Evolutionary conservation across 495 filamentous ascomycete species (phyloP), one percentile per base, ranked within the genome.

Genomic region (Glutinoglossum americanum): DNA sequence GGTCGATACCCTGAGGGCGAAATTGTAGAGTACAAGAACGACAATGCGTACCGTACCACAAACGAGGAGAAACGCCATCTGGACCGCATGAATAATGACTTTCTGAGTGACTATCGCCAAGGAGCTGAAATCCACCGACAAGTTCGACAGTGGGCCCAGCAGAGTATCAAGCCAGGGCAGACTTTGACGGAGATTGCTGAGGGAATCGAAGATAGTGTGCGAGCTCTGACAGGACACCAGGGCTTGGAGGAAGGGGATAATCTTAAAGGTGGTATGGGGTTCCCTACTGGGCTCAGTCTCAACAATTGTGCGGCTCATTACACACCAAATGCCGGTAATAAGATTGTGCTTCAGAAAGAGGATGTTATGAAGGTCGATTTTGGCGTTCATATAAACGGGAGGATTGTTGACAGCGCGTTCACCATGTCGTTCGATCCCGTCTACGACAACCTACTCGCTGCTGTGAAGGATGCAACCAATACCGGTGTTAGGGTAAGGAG

Each of bases 281-380:
- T 95, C 72, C 89, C 89, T 11, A 86, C 82, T 11, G 89, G 89
- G 32, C 69, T 95, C 39, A 85, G 84, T 65, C 72, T 95, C 61
- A 92, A 95, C 71, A 80, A 94, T 66, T 84, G 84, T 62, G 86
- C 84, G 25, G 89, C 89, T 19, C 89, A 95, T 70, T 95, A 83
- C 70, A 89, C 82, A 3, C 89, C 89, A 26, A 95, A 93, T 70
- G 81, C 88, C n/a, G 87, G 88, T 56, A 85, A 85, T 68, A 92
- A 93, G 71, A 82, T 82, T 63, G 72, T 89, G 33, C 70, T 94
- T 58, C 75, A 86, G 64, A 70, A 92, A 56, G 80, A 80, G 51
- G 87, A 95, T 69, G 87, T 95, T 32, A 82, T 95, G 83, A 94
- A 89, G 67, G 84, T 95, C 47, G 89, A 95, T 67, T 87, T 94